These are phyloP conservation scores for Gloeophyllum trabeum DNA, from an alignment of 768 basidiomycete genomes.

Conservation along the genomic window DNA sequence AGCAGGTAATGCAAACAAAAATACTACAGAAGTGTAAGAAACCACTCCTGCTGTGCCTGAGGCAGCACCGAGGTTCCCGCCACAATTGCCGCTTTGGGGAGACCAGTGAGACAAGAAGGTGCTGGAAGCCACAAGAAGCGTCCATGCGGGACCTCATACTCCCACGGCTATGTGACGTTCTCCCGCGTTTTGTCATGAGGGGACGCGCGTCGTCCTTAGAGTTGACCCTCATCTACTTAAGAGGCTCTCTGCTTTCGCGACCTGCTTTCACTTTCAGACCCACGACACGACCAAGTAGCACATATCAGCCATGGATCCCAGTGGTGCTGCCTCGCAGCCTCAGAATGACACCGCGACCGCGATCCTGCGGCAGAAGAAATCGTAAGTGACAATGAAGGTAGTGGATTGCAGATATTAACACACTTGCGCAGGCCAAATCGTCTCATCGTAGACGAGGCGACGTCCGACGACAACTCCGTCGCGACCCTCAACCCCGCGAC, in stretches of 20 bases:
- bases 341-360: slow-evolving; percentile 89
- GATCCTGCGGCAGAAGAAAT: slow-evolving; percentile 95
- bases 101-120: too few species aligned
- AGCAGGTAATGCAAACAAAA: too few species aligned
- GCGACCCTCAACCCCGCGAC: slow-evolving; percentile 93
- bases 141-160: too few species aligned
- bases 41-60: too few species aligned
- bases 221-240: slow-evolving; percentile 11
- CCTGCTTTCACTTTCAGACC: slow-evolving; percentile 9
- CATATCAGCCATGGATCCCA: slow-evolving; percentile 50
- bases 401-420: slow-evolving; percentile 6
- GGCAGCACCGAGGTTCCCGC: too few species aligned
- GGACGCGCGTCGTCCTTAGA: slow-evolving; percentile 21
- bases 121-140: too few species aligned
- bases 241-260: slow-evolving; percentile 6
- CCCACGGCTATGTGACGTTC: slow-evolving; percentile 8
- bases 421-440: slow-evolving; percentile 72
- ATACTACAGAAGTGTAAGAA: too few species aligned
- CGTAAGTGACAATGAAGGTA: slow-evolving; percentile 41
- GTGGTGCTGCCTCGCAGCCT: slow-evolving; percentile 74
- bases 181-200: not conserved
- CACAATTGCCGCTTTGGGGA: too few species aligned
- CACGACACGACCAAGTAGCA: not conserved
- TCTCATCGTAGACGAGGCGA: slow-evolving; percentile 91
- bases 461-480: slow-evolving; percentile 95